Conservation (phyloP, 2,329 filamentous ascomycete genomes). For the Xylaria sp. region DNA sequence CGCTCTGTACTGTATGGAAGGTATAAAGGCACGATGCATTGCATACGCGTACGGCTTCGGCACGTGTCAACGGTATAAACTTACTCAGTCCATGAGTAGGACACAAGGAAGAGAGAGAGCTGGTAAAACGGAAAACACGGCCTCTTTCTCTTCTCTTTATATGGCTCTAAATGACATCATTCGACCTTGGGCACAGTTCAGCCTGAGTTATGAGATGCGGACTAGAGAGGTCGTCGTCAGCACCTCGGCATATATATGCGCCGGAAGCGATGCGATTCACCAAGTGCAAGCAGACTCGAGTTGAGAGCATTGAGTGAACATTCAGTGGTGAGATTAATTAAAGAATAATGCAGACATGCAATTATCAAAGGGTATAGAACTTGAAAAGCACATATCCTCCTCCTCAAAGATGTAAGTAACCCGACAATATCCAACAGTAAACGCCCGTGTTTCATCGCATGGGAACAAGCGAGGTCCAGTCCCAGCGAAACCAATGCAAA, state of each 20-base stretch:
- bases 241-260: constrained; percentile 8
- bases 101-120: no score
- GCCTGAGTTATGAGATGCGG: constrained; percentile 22
- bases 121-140: constrained; percentile 13
- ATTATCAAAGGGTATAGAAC: constrained; percentile 32
- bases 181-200: constrained; percentile 15
- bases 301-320: no score
- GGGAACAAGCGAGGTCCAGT: constrained; percentile 3
- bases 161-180: constrained; percentile 21
- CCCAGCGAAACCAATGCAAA: neutral
- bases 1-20: neutral
- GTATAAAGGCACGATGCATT: constrained; percentile 16
- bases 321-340: neutral
- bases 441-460: constrained; percentile 16
- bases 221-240: constrained; percentile 1
- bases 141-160: neutral
- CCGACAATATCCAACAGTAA: neutral
- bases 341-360: constrained; percentile 16
- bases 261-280: neutral
- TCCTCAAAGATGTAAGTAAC: constrained; percentile 2
- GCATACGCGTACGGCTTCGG: constrained; percentile 20
- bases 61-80: constrained; percentile 23
- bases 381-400: constrained; percentile 25
- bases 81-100: neutral
- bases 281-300: neutral